Base-by-base conservation (phyloP, 768 basidiomycete species). In the Hypholoma fasciculare region DNA sequence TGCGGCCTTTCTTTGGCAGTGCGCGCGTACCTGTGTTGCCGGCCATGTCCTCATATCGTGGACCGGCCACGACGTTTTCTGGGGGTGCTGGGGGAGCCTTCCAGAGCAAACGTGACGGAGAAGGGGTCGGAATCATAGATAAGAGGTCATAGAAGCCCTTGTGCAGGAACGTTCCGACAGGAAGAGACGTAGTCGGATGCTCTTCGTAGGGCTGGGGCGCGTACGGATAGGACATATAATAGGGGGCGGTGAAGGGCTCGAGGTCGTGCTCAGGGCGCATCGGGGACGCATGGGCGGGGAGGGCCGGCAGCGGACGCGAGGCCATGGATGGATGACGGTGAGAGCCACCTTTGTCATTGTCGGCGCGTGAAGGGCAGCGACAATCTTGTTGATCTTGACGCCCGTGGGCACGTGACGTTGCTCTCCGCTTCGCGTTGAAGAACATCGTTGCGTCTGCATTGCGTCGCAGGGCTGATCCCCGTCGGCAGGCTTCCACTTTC, bases 141-240 rank as follows among this genome's bases (percentile, higher is more conserved):
- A 92, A 78, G 30, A 94, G 81, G 77, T 92, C 90, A 73, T 92
- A 94, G 78, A 93, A 93, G n/a, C 91, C 93, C 63, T 91, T 89
- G 81, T 94, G 92, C 39, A 94, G 76, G 52, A 93, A 75, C 7
- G 90, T 90, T 26, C 88, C 90, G 13, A 80, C 82, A 53, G 85
- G 85, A 61, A 88, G 73, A 57, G 81, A 77, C 34, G 78, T 78
- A n/a, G 75, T 65, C 4, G 64, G 59, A 36, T 75, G 73, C 56
- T 77, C 75, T 65, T 82, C 74, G 64, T 76, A 73, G 49, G 66
- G 56, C 63, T 67, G 71, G 52, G 74, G 74, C 44, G 81, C 77
- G 64, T 76, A 80, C 17, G 80, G 62, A 72, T 77, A 74, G 26
- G 76, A 71, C 19, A 72, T 68, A 59, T 69, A 75, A 68, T 76